These are phyloP conservation scores for Gracilaria domingensis DNA, from an alignment of 23 red algal species.

Conservation along the genomic window DNA sequence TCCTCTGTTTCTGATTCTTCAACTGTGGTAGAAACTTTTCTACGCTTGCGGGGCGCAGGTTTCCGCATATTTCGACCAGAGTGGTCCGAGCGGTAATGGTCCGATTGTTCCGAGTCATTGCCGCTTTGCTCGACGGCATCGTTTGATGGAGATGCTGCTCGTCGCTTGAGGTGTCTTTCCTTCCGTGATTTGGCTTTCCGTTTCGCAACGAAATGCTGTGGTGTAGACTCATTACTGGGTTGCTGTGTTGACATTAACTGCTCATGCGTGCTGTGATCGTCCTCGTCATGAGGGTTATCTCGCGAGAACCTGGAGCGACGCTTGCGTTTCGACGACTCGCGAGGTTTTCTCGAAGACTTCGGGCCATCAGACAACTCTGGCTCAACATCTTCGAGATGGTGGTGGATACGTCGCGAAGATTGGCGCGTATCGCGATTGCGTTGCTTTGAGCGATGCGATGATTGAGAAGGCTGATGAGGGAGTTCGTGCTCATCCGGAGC, in stretches of 20 bases:
- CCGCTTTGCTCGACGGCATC: not conserved
- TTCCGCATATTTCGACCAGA: not conserved
- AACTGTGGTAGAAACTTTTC: not conserved
- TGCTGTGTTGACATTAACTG: not conserved
- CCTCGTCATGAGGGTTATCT: not conserved
- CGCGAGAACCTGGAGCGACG: not conserved
- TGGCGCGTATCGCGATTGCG: not conserved
- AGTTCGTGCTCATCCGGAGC: not conserved
- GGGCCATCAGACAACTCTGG: not conserved
- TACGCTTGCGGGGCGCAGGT: not conserved
- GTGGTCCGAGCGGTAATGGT: not conserved
- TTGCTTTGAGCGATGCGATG: slow-evolving; percentile 12
- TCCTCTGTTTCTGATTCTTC: slow-evolving; percentile 3
- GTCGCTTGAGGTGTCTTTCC: not conserved
- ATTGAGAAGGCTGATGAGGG: not conserved
- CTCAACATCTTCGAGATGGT: not conserved
- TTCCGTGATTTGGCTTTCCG: not conserved
- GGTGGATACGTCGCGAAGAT: not conserved
- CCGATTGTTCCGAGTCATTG: not conserved
- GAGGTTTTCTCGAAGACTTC: not conserved
- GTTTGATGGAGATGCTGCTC: not conserved
- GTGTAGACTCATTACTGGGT: not conserved
- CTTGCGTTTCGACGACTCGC: not conserved
- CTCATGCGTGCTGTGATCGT: not conserved
- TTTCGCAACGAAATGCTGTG: not conserved